Percentiles rank a stretch among this genome's conserved stretches.
phyloP scores from a whole-genome alignment of 192 early-diverging fungal species.

The Glomus cerebriforme region DNA sequence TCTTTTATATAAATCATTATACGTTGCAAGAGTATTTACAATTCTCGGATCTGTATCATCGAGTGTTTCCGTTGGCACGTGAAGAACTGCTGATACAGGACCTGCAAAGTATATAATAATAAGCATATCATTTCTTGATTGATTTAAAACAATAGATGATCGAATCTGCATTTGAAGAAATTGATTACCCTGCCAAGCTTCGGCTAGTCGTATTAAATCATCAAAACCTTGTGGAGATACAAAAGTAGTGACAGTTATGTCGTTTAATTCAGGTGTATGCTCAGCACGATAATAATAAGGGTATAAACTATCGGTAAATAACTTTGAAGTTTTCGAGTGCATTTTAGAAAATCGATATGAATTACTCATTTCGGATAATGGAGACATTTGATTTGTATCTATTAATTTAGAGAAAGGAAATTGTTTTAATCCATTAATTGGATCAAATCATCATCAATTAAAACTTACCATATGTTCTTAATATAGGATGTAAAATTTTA shows the following conservation, averaged over 20 bases:
- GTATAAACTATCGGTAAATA: constrained; percentile 38
- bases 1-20: constrained; percentile 37
- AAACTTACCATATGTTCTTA: constrained; percentile 19
- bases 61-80: constrained; percentile 34
- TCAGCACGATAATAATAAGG: constrained; percentile 41
- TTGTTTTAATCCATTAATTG: background rate
- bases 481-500: background rate
- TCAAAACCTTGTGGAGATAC: constrained; percentile 47
- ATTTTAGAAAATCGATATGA: constrained; percentile 39
- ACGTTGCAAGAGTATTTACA: background rate
- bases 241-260: constrained; percentile 53
- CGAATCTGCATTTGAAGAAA: background rate
- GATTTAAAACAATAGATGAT: background rate
- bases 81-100: constrained; percentile 56
- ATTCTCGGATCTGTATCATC: constrained; percentile 17
- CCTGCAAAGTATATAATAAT: constrained; percentile 34
- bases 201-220: constrained; percentile 49
- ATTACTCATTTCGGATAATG: constrained; percentile 14
- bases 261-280: constrained; percentile 40
- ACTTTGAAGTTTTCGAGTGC: constrained; percentile 40
- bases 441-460: background rate
- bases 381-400: constrained; percentile 27
- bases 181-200: constrained; percentile 55
- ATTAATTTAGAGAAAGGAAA: background rate
- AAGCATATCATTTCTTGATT: background rate